phyloP scores from a whole-genome alignment of 805 yeast species.

The Hanseniaspora nectarophila region DNA sequence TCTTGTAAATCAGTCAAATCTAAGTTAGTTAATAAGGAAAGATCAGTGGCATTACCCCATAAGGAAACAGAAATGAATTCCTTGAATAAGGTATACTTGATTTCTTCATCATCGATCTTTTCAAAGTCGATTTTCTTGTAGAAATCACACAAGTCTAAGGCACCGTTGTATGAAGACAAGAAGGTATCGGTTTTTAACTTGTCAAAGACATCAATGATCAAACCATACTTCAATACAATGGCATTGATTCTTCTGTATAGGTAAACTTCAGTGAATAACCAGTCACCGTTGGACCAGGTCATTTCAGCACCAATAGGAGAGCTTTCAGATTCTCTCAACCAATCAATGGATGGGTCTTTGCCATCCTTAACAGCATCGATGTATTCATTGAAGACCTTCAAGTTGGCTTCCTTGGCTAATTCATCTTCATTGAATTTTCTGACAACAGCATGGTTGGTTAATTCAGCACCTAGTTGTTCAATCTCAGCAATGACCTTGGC shows the following conservation, averaged over 20 bases:
- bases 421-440: slow-evolving; percentile 35
- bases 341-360: slow-evolving; percentile 5
- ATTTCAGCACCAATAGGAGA: slow-evolving; percentile 21
- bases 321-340: not conserved
- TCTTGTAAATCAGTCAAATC: slow-evolving; percentile 79
- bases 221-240: slow-evolving; percentile 26
- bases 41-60: slow-evolving; percentile 98
- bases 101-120: slow-evolving; percentile 32
- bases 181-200: slow-evolving; percentile 63
- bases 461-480: slow-evolving; percentile 27
- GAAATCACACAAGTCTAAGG: slow-evolving; percentile 54
- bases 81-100: slow-evolving; percentile 40
- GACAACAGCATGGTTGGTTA: slow-evolving; percentile 35
- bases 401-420: slow-evolving; percentile 29
- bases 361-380: slow-evolving; percentile 22
- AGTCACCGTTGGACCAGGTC: slow-evolving; percentile 77
- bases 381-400: slow-evolving; percentile 48
- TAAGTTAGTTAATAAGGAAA: slow-evolving; percentile 80
- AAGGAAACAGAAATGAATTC: slow-evolving; percentile 80
- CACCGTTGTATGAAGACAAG: slow-evolving; percentile 61
- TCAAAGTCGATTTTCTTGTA: slow-evolving; percentile 23
- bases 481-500: slow-evolving; percentile 21
- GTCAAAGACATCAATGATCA: slow-evolving; percentile 56
- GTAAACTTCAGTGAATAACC: slow-evolving; percentile 82
- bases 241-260: slow-evolving; percentile 50